phyloP scores from a whole-genome alignment of 208 protist species.

The Acanthamoeba sp. region DNA sequence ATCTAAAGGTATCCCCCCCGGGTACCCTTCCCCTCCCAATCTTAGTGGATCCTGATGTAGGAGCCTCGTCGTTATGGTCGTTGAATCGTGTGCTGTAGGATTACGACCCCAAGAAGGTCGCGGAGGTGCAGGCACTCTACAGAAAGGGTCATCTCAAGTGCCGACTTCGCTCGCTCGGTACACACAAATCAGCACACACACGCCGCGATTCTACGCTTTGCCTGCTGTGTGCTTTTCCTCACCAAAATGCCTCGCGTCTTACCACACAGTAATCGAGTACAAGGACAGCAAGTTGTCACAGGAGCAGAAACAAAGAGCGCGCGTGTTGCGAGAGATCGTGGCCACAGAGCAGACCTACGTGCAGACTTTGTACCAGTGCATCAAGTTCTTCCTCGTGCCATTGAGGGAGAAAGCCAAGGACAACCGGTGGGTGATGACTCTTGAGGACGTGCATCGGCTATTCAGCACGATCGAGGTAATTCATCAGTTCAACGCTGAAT shows the following conservation, averaged over 20 bases:
- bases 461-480: slow-evolving; percentile 57
- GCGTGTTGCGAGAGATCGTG: slow-evolving; percentile 40
- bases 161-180: neutral
- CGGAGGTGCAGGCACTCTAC: neutral
- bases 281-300: slow-evolving; percentile 64
- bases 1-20: neutral
- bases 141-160: neutral
- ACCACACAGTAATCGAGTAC: slow-evolving; percentile 33
- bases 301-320: slow-evolving; percentile 40
- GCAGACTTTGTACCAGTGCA: neutral
- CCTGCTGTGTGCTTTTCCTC: neutral
- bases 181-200: no score
- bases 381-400: slow-evolving; percentile 40
- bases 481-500: slow-evolving; percentile 56
- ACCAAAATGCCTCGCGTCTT: no score
- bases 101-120: slow-evolving; percentile 25
- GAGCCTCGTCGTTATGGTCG: no score
- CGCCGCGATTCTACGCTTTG: neutral
- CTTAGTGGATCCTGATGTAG: no score
- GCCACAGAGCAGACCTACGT: slow-evolving; percentile 58
- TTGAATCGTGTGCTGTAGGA: neutral
- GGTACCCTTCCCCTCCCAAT: no score
- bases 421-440: slow-evolving; percentile 30
- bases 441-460: slow-evolving; percentile 34
- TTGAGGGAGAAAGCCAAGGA: slow-evolving; percentile 28